These are phyloP conservation scores for Teratosphaeria gauchensis DNA, from an alignment of 2,329 filamentous ascomycete genomes.

Conservation along the genomic window DNA sequence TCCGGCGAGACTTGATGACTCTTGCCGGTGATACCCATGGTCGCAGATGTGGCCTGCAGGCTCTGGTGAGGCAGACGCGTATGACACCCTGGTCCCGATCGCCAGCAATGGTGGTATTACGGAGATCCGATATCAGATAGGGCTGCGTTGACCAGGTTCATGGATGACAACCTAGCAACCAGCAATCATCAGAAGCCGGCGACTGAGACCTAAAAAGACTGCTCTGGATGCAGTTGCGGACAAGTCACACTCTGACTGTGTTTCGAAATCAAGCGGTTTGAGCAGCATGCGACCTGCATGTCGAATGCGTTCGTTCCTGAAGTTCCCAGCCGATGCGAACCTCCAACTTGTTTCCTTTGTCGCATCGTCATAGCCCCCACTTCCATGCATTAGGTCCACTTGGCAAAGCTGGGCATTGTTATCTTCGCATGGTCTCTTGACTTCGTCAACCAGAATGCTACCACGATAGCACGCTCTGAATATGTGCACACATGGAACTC, in stretches of 20 bases:
- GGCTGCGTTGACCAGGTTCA: neutral
- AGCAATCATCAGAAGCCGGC: neutral
- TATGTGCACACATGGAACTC: no score
- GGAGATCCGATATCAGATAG: neutral
- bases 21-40: neutral
- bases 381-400: neutral
- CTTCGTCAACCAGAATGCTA: no score
- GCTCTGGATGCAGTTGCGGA: neutral
- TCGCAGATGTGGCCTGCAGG: neutral
- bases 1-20: neutral
- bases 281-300: neutral
- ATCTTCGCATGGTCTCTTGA: neutral
- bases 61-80: neutral
- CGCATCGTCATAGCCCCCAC: neutral
- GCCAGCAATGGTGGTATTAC: no score
- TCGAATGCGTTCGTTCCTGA: neutral
- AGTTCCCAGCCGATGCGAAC: neutral
- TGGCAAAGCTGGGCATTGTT: neutral
- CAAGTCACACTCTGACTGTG: neutral
- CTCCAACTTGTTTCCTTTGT: neutral
- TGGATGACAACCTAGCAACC: neutral
- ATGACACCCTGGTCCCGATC: neutral
- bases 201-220: neutral
- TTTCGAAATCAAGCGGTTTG: neutral
- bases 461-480: no score